Evolutionary conservation across 441 rosid species (phyloP).

Genomic region (Pelargonium cotyledonis): DNA sequence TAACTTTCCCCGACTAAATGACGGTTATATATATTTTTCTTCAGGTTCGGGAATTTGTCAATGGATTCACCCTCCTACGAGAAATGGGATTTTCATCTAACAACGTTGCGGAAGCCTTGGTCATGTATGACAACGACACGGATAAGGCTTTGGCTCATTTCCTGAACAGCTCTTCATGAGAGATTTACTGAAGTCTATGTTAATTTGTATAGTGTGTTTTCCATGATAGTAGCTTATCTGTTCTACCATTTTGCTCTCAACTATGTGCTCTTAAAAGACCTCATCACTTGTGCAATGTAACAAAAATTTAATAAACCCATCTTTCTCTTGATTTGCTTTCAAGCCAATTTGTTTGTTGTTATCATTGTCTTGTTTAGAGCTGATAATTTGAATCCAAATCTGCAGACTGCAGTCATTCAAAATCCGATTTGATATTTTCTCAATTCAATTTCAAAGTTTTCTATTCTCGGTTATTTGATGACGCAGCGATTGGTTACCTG

Average conservation of each 20-base stretch:
- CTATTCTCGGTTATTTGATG: too few species aligned
- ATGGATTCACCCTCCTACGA: constrained; percentile 45
- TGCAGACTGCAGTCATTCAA: too few species aligned
- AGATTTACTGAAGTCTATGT: not conserved
- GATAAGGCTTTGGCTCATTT: constrained; percentile 77
- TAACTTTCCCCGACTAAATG: not conserved
- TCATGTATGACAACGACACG: constrained; percentile 62
- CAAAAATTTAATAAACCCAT: not conserved
- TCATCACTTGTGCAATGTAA: not conserved
- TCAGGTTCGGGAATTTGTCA: constrained; percentile 70
- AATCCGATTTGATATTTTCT: too few species aligned
- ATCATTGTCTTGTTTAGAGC: too few species aligned
- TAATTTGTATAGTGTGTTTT: not conserved
- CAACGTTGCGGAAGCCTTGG: constrained; percentile 53
- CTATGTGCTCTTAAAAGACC: not conserved
- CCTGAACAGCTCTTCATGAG: constrained; percentile 44
- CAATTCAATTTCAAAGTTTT: too few species aligned
- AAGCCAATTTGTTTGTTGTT: too few species aligned
- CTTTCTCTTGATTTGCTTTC: too few species aligned
- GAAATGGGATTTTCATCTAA: constrained; percentile 84
- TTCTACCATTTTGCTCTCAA: not conserved
- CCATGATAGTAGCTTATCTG: not conserved
- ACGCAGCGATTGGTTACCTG: too few species aligned
- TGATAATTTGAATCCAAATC: too few species aligned
- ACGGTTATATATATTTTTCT: not conserved